Conservation (phyloP, 192 early-diverging fungal genomes). For the Piromyces finnis region DNA sequence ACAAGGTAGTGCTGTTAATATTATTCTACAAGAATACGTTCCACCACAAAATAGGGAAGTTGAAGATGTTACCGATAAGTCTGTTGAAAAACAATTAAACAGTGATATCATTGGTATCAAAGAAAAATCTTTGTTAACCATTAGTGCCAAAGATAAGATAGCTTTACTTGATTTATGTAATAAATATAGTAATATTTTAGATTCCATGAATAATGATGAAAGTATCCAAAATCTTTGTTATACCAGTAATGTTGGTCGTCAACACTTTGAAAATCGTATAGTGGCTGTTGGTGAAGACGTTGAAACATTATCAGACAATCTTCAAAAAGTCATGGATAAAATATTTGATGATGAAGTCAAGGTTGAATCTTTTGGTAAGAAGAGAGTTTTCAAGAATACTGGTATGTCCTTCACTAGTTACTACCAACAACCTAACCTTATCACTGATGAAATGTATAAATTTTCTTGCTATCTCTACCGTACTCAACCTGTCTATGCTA, state of each 20-base stretch:
- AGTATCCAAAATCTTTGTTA: not conserved
- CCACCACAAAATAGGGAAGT: too few species aligned
- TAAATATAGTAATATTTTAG: not conserved
- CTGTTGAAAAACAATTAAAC: not conserved
- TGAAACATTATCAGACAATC: not conserved
- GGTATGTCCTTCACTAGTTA: not conserved
- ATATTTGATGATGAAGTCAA: too few species aligned
- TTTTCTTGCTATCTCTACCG: not conserved
- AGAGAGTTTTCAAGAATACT: not conserved
- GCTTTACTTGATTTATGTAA: not conserved
- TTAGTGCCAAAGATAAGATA: not conserved
- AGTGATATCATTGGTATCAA: not conserved
- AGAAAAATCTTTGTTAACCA: not conserved
- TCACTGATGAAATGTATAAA: not conserved
- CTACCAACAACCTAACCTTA: not conserved
- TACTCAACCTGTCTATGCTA: not conserved
- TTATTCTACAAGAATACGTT: conserved; percentile 4
- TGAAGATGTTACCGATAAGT: not conserved
- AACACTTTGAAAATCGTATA: not conserved
- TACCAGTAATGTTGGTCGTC: not conserved
- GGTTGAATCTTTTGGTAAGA: not conserved
- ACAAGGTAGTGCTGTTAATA: conserved; percentile 9
- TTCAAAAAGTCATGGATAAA: not conserved
- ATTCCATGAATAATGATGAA: not conserved
- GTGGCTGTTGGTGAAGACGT: not conserved